phyloP scores from a whole-genome alignment of 2,329 filamentous ascomycete species.

The Aspergillus ochraceoroseus region DNA sequence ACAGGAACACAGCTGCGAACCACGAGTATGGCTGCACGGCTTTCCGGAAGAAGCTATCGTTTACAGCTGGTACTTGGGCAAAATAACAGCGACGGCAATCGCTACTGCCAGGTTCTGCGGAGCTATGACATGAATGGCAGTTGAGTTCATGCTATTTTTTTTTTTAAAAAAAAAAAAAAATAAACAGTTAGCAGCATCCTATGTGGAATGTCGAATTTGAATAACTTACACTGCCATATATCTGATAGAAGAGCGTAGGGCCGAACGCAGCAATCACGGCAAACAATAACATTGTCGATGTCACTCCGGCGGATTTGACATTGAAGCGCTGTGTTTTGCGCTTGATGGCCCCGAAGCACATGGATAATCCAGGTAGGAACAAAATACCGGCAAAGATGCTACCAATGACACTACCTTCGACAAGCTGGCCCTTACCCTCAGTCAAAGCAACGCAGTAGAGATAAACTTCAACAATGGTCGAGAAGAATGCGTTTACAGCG shows the following conservation, averaged over 20 bases:
- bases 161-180: too few relatives aligned
- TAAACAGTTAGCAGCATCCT: conserved; percentile 28
- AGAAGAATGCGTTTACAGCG: conserved; percentile 97
- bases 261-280: conserved; percentile 93
- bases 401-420: conserved; percentile 94
- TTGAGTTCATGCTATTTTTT: conserved; percentile 86
- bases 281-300: conserved; percentile 95
- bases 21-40: conserved; percentile 93
- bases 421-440: conserved; percentile 85
- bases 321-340: conserved; percentile 98
- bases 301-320: conserved; percentile 89
- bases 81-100: conserved; percentile 95
- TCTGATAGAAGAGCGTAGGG: conserved; percentile 95
- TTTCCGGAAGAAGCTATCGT: conserved; percentile 83
- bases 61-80: conserved; percentile 74
- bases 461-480: conserved; percentile 94
- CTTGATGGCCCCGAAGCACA: conserved; percentile 98
- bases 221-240: conserved; percentile 75
- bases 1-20: conserved; percentile 76
- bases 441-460: conserved; percentile 91
- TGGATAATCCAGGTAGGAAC: conserved; percentile 88
- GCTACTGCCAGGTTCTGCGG: conserved; percentile 39
- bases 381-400: conserved; percentile 97
- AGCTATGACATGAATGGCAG: conserved; percentile 62
- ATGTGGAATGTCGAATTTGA: not conserved